These are phyloP conservation scores for Aspergillus neoniger DNA, from an alignment of 2,329 filamentous ascomycete species.

Conservation along the genomic window DNA sequence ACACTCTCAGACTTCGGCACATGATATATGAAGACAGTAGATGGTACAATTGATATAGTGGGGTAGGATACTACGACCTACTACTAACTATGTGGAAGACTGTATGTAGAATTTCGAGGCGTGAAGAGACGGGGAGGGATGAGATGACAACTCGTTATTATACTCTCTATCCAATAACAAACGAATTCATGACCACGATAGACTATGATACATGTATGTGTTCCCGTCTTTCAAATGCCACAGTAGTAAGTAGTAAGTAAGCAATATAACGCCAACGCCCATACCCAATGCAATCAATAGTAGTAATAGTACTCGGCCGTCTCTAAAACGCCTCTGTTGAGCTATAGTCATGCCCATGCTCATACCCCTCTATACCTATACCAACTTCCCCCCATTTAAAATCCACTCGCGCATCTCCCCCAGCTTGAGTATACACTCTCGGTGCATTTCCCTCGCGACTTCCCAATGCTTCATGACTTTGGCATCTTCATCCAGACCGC, in stretches of 20 bases:
- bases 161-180: background rate
- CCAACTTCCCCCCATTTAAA: slow-evolving; percentile 32
- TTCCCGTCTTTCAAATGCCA: slow-evolving; percentile 2
- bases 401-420: slow-evolving; percentile 44
- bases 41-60: too few relatives aligned
- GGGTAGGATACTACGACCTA: too few relatives aligned
- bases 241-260: background rate
- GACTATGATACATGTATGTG: slow-evolving; percentile 4
- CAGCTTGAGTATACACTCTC: slow-evolving; percentile 45
- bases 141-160: background rate
- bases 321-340: background rate
- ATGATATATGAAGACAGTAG: too few relatives aligned
- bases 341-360: background rate
- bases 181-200: background rate
- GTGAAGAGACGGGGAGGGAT: too few relatives aligned
- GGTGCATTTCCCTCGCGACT: slow-evolving; percentile 49
- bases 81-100: too few relatives aligned
- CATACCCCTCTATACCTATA: slow-evolving; percentile 4
- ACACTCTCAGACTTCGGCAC: too few relatives aligned
- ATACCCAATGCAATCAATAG: slow-evolving; percentile 11
- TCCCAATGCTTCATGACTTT: slow-evolving; percentile 52
- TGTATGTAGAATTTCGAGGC: too few relatives aligned
- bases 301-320: background rate
- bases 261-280: slow-evolving; percentile 12
- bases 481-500: slow-evolving; percentile 48